Base-by-base conservation (phyloP, 139 green algal species). In the Gonium pectorale region DNA sequence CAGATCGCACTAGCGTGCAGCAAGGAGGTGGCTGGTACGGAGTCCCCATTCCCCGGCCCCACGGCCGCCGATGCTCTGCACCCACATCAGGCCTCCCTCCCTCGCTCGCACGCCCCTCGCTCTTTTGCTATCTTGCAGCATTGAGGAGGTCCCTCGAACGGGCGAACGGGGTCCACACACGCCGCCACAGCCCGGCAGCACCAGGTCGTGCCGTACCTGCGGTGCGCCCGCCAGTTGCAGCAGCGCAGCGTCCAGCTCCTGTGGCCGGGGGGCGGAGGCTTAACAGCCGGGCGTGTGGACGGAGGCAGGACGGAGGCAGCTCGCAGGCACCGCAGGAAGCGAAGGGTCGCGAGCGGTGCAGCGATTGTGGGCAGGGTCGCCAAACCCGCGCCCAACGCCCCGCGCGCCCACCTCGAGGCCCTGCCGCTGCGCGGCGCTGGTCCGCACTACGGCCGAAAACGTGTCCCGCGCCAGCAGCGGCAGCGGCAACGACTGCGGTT, bases 351-450 rank as follows among this genome's bases (percentile, higher is more conserved):
- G n/a, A 66, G 13, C 8, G 31, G 49, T 56, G 49, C 13, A 17
- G 49, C 49, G 17, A 56, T 56, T 17, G 13, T 56, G 49, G 49
- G 13, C 49, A 13, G 13, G 13, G 13, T 17, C 49, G 17, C 49
- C 56, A 15, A 64, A 27, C 56, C 56, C 9, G 19, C 22, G 6
- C 19, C 56, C 56, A 27, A 64, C 56, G 19, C 56, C 17, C 17
- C 56, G n/a, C n/a, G n/a, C 51, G 3, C 80, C 31, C 22, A 90
- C 93, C 26, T 86, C 49, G 35, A 99, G 59, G 15, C 96, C 96
- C 0, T 70, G 35, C 0, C 93, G 79, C 8, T 89, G 92, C 1
- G 71, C 70, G 0, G 96, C 96, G 15, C 90, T 96, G 0, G 93
- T 96, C 44, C 68, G 43, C 35, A 98, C 92, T 2, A 81, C 40